Evolutionary conservation across 208 protist genomes (phyloP).

Genomic region (Leishmania amazonensis): DNA sequence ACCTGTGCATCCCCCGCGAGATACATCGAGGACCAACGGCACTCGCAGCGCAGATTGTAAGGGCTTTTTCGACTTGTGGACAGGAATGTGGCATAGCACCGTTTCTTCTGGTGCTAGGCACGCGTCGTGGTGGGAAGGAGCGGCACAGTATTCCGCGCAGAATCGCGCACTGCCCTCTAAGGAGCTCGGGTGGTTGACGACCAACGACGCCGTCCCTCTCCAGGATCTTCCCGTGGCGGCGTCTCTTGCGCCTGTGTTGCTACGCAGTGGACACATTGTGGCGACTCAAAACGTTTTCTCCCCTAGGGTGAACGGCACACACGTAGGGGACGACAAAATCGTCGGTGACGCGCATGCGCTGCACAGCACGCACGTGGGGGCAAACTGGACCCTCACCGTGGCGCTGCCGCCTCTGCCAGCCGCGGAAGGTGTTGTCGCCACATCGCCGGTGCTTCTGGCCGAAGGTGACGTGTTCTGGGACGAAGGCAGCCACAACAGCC

Average conservation of each 20-base stretch:
- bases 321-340: background rate
- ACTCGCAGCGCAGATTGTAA: background rate
- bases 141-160: background rate
- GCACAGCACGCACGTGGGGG: slow-evolving; percentile 33
- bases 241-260: slow-evolving; percentile 17
- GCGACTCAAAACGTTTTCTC: slow-evolving; percentile 28
- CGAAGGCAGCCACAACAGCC: slow-evolving; percentile 49
- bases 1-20: background rate
- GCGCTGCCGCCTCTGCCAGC: slow-evolving; percentile 22
- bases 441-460: slow-evolving; percentile 30
- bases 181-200: slow-evolving; percentile 11
- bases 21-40: background rate
- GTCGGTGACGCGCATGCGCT: slow-evolving; percentile 5
- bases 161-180: background rate
- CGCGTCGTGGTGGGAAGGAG: slow-evolving; percentile 4
- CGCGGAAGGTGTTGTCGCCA: background rate
- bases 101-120: background rate
- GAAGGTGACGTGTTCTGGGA: slow-evolving; percentile 54
- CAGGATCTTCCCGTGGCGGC: background rate
- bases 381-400: slow-evolving; percentile 35
- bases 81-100: slow-evolving; percentile 21
- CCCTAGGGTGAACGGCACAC: slow-evolving; percentile 7
- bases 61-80: slow-evolving; percentile 46
- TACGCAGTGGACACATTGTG: slow-evolving; percentile 25
- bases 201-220: background rate